Percentiles rank a stretch among this genome's conserved stretches.
These are phyloP conservation scores for Pinus tabuliformis DNA, from an alignment of 75 land plant genomes.

Conservation along the genomic window DNA sequence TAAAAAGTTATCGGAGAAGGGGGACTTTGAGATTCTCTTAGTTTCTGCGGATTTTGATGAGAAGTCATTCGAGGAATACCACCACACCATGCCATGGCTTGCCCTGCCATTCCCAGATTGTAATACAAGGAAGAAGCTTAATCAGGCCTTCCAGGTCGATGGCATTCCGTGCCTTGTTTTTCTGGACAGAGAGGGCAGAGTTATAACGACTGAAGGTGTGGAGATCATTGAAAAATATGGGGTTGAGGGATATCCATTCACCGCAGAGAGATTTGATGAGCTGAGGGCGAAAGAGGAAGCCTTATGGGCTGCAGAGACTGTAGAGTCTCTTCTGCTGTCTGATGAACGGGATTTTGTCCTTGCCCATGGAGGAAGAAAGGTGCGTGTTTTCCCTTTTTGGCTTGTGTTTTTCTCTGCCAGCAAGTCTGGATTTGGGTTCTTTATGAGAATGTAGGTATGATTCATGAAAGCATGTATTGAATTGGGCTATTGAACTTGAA, in stretches of 20 bases:
- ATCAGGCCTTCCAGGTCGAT: conserved; percentile 29
- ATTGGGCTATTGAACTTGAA: no score
- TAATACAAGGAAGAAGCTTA: conserved; percentile 18
- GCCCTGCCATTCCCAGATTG: conserved; percentile 71
- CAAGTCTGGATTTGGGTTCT: no score
- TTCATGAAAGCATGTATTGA: no score
- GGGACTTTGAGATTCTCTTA: conserved; percentile 55
- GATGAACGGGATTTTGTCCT: conserved; percentile 39
- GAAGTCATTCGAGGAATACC: conserved; percentile 44
- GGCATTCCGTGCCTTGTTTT: conserved; percentile 61
- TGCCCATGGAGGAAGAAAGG: conserved; percentile 35
- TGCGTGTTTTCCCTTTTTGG: conserved; percentile 3
- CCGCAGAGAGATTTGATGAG: conserved; percentile 29
- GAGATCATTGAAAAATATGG: conserved; percentile 36
- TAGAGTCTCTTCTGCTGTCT: conserved; percentile 43
- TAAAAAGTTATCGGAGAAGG: conserved; percentile 25
- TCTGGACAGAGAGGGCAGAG: conserved; percentile 38
- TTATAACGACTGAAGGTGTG: conserved; percentile 29
- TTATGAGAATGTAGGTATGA: no score
- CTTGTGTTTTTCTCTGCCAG: no score
- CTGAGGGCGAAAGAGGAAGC: conserved; percentile 32
- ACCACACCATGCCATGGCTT: conserved; percentile 77
- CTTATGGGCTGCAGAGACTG: conserved; percentile 33
- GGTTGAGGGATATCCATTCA: conserved; percentile 57
- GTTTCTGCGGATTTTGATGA: conserved; percentile 49